Evolutionary conservation across 2,329 filamentous ascomycete species (phyloP).

Genomic region (Talaromyces sp.): DNA sequence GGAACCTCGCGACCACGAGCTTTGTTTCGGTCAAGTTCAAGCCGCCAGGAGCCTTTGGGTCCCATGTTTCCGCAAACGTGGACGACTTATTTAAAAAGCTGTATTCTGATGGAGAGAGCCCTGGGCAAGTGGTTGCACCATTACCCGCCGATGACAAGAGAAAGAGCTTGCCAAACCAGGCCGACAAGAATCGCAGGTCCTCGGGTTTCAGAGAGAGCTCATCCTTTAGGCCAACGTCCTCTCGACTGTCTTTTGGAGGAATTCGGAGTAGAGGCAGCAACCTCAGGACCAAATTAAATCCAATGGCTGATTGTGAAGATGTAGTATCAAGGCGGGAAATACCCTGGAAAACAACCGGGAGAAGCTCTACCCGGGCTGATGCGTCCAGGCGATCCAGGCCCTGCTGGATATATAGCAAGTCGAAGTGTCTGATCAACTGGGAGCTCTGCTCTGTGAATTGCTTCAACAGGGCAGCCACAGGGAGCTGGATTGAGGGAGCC

Average conservation of each 20-base stretch:
- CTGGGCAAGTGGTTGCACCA: conserved; percentile 47
- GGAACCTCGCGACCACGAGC: conserved; percentile 61
- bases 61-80: conserved; percentile 50
- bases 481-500: conserved; percentile 64
- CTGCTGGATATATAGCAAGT: conserved; percentile 83
- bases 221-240: conserved; percentile 65
- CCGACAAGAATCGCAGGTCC: conserved; percentile 69
- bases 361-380: conserved; percentile 61
- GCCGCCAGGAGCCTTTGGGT: conserved; percentile 53
- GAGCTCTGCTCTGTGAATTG: conserved; percentile 80
- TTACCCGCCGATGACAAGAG: conserved; percentile 54
- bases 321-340: conserved; percentile 57
- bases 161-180: conserved; percentile 72
- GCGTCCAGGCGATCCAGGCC: conserved; percentile 60
- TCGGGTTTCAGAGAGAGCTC: conserved; percentile 62
- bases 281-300: conserved; percentile 79
- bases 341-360: conserved; percentile 65
- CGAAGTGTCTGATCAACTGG: conserved; percentile 76
- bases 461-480: conserved; percentile 75
- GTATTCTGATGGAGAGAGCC: conserved; percentile 61
- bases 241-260: conserved; percentile 70
- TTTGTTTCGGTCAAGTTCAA: conserved; percentile 67
- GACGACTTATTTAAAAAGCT: conserved; percentile 62
- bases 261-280: conserved; percentile 62
- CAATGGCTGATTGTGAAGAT: conserved; percentile 52